Percentiles rank a stretch among this genome's conserved stretches.
phyloP scores from a whole-genome alignment of 202 grass and related monocot genomes.

The Schoenoplectus tabernaemontani region DNA sequence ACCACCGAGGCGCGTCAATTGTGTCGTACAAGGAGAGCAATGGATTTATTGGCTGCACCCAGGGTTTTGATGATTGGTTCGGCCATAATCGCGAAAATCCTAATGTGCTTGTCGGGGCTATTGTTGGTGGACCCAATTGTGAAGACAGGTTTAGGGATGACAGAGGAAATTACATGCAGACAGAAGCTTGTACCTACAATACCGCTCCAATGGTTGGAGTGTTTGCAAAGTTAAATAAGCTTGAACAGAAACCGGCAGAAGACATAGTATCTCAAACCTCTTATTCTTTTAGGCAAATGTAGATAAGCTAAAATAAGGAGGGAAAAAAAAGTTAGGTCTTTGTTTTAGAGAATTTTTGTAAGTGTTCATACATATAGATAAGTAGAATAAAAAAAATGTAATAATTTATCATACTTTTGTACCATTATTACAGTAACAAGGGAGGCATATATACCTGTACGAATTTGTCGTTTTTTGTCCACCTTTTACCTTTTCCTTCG shows the following conservation, averaged over 20 bases:
- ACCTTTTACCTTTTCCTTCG: not conserved
- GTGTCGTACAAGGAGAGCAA: slow-evolving; percentile 72
- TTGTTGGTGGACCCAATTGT: slow-evolving; percentile 66
- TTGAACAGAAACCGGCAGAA: slow-evolving; percentile 2
- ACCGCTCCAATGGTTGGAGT: slow-evolving; percentile 75
- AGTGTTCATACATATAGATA: slow-evolving; percentile 30
- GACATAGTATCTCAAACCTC: slow-evolving; percentile 3
- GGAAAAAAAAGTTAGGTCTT: not conserved
- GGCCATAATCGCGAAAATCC: slow-evolving; percentile 35
- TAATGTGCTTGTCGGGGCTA: slow-evolving; percentile 68
- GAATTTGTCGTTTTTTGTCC: not conserved
- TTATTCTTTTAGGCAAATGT: slow-evolving; percentile 28
- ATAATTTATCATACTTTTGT: slow-evolving; percentile 43
- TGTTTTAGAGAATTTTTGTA: slow-evolving; percentile 48
- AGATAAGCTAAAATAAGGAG: slow-evolving; percentile 26
- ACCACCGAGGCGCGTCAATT: slow-evolving; percentile 73
- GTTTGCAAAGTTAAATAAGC: slow-evolving; percentile 60
- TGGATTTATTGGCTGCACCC: slow-evolving; percentile 78
- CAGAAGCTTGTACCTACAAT: slow-evolving; percentile 90
- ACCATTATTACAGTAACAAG: slow-evolving; percentile 1
- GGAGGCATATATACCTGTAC: not conserved
- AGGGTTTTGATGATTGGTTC: slow-evolving; percentile 89
- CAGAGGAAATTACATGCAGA: slow-evolving; percentile 67
- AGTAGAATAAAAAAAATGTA: not conserved
- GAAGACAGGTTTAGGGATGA: slow-evolving; percentile 67